Evolutionary conservation across 1,284 basidiomycete species (phyloP).

Genomic region (Caloboletus firmus): DNA sequence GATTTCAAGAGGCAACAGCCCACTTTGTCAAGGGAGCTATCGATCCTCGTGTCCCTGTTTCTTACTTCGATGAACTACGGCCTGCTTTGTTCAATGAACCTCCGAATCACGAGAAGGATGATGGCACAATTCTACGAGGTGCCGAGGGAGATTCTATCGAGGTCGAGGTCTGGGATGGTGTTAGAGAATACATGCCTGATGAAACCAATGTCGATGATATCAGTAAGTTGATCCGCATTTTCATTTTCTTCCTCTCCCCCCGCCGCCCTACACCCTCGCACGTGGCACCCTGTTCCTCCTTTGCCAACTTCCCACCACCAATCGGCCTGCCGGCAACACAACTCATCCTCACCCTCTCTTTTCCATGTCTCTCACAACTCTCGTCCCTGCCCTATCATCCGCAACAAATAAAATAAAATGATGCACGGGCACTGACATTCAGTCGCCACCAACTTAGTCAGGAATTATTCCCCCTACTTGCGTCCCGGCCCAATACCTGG

Average conservation of each 20-base stretch:
- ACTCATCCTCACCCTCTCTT: conserved; percentile 31
- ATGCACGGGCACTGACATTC: conserved; percentile 54
- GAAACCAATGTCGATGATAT: conserved; percentile 70
- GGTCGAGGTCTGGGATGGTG: conserved; percentile 61
- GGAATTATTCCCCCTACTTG: conserved; percentile 85
- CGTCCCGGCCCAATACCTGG: conserved; percentile 44
- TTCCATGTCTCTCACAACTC: conserved; percentile 24
- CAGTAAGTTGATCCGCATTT: conserved; percentile 54
- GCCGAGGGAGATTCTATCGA: conserved; percentile 59
- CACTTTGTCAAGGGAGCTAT: conserved; percentile 69
- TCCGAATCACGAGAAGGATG: not conserved
- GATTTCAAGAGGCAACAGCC: conserved; percentile 76
- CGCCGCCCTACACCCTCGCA: conserved; percentile 19
- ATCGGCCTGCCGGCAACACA: conserved; percentile 25
- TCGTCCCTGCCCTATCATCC: conserved; percentile 22
- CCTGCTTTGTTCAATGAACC: conserved; percentile 51
- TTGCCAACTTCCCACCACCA: conserved; percentile 27
- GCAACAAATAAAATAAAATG: conserved; percentile 25
- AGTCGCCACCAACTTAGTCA: conserved; percentile 86
- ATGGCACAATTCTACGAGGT: conserved; percentile 35
- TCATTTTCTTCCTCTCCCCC: conserved; percentile 22
- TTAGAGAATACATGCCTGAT: conserved; percentile 62
- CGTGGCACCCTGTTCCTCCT: conserved; percentile 10
- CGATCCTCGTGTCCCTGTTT: conserved; percentile 74
- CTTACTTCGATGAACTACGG: conserved; percentile 72